phyloP scores from a whole-genome alignment of 2,329 filamentous ascomycete species.

The Hymenoscyphus occultus region DNA sequence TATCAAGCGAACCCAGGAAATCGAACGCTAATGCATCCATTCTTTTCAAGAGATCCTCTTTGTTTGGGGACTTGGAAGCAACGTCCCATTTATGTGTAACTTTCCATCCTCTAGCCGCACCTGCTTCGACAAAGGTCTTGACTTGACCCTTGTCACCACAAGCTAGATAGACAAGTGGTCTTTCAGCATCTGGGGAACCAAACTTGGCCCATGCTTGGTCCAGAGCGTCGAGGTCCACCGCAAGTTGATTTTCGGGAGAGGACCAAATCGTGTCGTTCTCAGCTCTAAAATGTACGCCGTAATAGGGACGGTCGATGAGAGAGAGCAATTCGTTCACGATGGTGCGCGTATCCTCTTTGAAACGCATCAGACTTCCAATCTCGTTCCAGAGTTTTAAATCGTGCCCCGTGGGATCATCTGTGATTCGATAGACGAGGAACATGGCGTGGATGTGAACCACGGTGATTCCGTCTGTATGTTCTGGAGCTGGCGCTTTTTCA shows the following conservation, averaged over 20 bases:
- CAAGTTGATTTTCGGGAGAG: constrained; percentile 37
- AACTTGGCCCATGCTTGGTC: constrained; percentile 36
- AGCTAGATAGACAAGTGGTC: constrained; percentile 37
- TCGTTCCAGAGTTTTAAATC: constrained; percentile 40
- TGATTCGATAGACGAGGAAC: constrained; percentile 39
- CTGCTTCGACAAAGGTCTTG: constrained; percentile 34
- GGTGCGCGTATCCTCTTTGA: constrained; percentile 32
- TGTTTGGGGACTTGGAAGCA: constrained; percentile 16
- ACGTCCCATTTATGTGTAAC: constrained; percentile 39
- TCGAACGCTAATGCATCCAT: constrained; percentile 37
- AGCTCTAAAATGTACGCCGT: constrained; percentile 39
- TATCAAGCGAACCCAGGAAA: constrained; percentile 38
- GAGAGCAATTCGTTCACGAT: constrained; percentile 29
- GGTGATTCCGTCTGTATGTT: constrained; percentile 32
- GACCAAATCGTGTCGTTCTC: constrained; percentile 41
- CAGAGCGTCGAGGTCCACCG: constrained; percentile 37
- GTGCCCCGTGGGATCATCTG: constrained; percentile 38
- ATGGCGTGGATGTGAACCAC: constrained; percentile 34
- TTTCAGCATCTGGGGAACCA: constrained; percentile 21
- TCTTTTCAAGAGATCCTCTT: constrained; percentile 22
- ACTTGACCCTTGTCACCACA: constrained; percentile 38
- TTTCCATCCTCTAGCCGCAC: constrained; percentile 35
- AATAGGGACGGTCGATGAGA: constrained; percentile 33
- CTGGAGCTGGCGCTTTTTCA: constrained; percentile 12
- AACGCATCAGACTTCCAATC: constrained; percentile 35